Evolutionary conservation across 257 asterid genomes (phyloP).

Genomic region (Craterostigma plantagineum): DNA sequence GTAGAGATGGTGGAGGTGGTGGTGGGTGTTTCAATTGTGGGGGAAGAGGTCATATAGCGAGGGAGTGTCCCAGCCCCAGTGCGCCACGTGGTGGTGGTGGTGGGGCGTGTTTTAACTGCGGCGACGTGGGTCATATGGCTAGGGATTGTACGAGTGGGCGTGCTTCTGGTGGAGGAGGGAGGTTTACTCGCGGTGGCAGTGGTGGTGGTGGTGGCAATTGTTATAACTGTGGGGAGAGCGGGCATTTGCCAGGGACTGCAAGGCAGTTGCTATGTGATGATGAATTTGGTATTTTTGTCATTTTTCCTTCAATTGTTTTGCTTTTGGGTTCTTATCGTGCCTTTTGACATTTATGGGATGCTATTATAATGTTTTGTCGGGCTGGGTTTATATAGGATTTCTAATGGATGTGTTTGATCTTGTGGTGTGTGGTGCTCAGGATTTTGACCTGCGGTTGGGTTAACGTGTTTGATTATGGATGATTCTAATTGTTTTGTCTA

Average conservation of each 20-base stretch:
- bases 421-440: no score
- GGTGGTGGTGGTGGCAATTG: conserved; percentile 24
- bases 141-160: conserved; percentile 1
- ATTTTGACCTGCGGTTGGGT: no score
- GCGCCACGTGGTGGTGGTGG: conserved; percentile 1
- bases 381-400: no score
- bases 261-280: neutral
- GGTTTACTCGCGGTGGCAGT: conserved; percentile 12
- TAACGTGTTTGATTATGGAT: no score
- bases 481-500: no score
- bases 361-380: no score
- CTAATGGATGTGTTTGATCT: no score
- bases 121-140: conserved; percentile 2
- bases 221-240: conserved; percentile 39
- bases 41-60: conserved; percentile 20
- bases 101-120: conserved; percentile 3
- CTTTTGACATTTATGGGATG: no score
- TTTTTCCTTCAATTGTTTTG: no score
- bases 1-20: conserved; percentile 18
- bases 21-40: conserved; percentile 25
- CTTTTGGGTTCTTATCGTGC: no score
- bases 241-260: conserved; percentile 69
- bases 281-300: no score
- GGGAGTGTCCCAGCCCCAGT: conserved; percentile 17
- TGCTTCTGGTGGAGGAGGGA: conserved; percentile 15